Evolutionary conservation across 2,329 filamentous ascomycete genomes (phyloP).

Genomic region (Xylariaceae sp.): DNA sequence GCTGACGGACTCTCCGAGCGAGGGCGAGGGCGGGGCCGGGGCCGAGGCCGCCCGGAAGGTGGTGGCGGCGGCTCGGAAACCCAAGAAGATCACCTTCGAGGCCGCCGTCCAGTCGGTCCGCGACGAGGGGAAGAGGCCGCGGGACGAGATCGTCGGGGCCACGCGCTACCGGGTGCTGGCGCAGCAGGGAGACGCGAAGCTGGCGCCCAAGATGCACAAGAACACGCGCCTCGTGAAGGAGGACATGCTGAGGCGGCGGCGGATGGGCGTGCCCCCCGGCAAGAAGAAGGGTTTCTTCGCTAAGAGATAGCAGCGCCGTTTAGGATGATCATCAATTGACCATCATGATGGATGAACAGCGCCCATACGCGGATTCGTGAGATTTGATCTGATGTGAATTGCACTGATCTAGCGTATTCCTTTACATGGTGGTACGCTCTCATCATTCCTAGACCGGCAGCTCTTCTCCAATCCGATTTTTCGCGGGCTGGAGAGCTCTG

Average conservation of each 20-base stretch:
- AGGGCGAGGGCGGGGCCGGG: constrained; percentile 17
- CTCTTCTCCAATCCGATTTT: too few relatives aligned
- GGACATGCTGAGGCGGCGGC: constrained; percentile 37
- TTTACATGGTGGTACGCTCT: too few relatives aligned
- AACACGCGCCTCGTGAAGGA: constrained; percentile 35
- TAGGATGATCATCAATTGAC: not conserved
- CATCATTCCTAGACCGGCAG: too few relatives aligned
- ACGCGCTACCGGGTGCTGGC: constrained; percentile 46
- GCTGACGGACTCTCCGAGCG: constrained; percentile 39
- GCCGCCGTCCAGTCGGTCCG: constrained; percentile 30
- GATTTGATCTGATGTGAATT: too few relatives aligned
- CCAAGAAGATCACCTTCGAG: constrained; percentile 39
- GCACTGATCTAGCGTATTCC: too few relatives aligned
- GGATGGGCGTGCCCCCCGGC: constrained; percentile 23
- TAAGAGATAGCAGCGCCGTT: constrained; percentile 15
- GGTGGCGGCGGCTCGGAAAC: constrained; percentile 15
- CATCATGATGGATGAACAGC: too few relatives aligned
- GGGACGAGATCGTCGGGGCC: constrained; percentile 42
- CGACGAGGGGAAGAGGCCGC: constrained; percentile 30
- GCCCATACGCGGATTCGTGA: too few relatives aligned
- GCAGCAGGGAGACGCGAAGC: constrained; percentile 34
- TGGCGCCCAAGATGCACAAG: constrained; percentile 42
- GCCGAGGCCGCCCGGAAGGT: constrained; percentile 15
- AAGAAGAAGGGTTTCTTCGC: constrained; percentile 40
- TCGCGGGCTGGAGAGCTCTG: too few relatives aligned